Evolutionary conservation across 169 alveolate genomes (phyloP).

Genomic region (Theileria orientalis): DNA sequence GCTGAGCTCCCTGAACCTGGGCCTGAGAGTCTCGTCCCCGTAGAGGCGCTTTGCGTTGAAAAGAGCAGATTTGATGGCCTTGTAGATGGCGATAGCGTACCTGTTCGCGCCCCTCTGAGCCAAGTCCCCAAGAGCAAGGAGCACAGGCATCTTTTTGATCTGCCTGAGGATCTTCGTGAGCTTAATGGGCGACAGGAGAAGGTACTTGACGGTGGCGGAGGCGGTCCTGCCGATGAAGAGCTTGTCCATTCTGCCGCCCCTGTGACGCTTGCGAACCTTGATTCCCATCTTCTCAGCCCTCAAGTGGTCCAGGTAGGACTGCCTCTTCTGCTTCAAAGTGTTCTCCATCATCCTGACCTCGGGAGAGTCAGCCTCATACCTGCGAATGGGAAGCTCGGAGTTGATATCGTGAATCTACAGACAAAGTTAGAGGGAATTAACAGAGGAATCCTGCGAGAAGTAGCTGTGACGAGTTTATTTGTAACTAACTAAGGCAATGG

Average conservation of each 20-base stretch:
- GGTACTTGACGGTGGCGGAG: constrained; percentile 41
- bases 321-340: constrained; percentile 41
- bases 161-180: constrained; percentile 48
- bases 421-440: too few relatives aligned
- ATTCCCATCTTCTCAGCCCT: constrained; percentile 39
- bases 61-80: constrained; percentile 58
- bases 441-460: too few relatives aligned
- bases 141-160: constrained; percentile 58
- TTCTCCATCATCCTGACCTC: constrained; percentile 55
- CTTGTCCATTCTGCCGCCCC: constrained; percentile 52
- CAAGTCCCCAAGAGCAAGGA: constrained; percentile 64
- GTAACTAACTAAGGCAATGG: too few relatives aligned
- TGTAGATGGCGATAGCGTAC: constrained; percentile 60
- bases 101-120: constrained; percentile 60
- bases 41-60: constrained; percentile 48
- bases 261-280: constrained; percentile 55
- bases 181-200: constrained; percentile 54
- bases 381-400: constrained; percentile 43
- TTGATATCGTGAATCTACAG: constrained; percentile 45
- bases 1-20: constrained; percentile 49
- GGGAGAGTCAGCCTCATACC: constrained; percentile 45
- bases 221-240: constrained; percentile 31
- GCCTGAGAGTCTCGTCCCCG: constrained; percentile 46
- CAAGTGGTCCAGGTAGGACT: constrained; percentile 34
- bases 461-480: too few relatives aligned